Conservation (phyloP, 345 rosid genomes). For the Aquilaria sinensis region DNA sequence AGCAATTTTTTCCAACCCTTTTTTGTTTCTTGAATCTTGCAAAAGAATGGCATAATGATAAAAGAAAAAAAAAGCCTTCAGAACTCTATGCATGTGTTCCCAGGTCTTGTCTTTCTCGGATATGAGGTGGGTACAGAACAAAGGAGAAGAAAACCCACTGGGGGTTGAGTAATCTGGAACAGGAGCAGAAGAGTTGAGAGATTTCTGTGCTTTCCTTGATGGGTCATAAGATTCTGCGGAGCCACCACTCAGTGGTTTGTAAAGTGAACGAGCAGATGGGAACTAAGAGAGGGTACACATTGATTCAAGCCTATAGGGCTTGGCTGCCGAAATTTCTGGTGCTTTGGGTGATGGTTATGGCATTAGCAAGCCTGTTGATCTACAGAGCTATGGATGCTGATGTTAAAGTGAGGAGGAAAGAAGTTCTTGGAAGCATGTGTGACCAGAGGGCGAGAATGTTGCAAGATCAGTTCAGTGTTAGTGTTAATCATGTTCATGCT, state of each 20-base stretch:
- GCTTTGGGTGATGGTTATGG: conserved; percentile 50
- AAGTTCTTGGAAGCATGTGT: conserved; percentile 80
- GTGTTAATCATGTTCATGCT: conserved; percentile 98
- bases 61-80: conserved; percentile 6
- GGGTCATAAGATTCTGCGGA: conserved; percentile 58
- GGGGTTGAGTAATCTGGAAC: conserved; percentile 4
- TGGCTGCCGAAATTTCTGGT: conserved; percentile 57
- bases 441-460: conserved; percentile 96
- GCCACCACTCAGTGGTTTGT: conserved; percentile 50
- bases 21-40: conserved; percentile 29
- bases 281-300: conserved; percentile 57
- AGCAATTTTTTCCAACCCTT: not conserved
- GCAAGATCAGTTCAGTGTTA: conserved; percentile 95
- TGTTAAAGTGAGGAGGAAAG: conserved; percentile 64
- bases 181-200: conserved; percentile 14
- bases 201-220: conserved; percentile 26
- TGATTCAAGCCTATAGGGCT: conserved; percentile 57
- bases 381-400: conserved; percentile 57
- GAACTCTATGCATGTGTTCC: conserved; percentile 17
- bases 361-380: conserved; percentile 32
- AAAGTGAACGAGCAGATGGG: conserved; percentile 56
- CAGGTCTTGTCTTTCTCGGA: conserved; percentile 33
- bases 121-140: conserved; percentile 41
- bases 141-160: conserved; percentile 18
- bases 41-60: conserved; percentile 43